Evolutionary conservation across 139 green algal genomes (phyloP), one percentile per base, ranked within the genome.

Genomic region (Tetraselmis striata): DNA sequence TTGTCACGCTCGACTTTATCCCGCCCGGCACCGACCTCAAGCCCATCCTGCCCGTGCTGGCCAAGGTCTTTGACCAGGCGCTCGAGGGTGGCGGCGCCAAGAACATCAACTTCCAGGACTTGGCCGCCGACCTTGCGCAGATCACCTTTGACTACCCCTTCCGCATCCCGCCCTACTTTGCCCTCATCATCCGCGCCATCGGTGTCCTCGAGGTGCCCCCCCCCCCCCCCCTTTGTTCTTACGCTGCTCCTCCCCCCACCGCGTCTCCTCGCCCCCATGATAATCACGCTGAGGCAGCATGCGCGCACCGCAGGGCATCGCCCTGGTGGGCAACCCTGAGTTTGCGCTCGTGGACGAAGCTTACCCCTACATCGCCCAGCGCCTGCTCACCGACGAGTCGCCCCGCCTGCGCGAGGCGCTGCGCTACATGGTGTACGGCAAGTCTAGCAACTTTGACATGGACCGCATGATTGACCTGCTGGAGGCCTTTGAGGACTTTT

Each of bases 121-220:
- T 99, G 31, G 95, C 96, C 0, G 96, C 96, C 22, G 96, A 99
- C 86, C 90, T 99, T 84, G 96, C 96, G 28, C 92, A 98, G 87
- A 98, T 99, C 88, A 99, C 97, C 0, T 99, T 98, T 79, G 94
- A 98, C 84, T 99, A 97, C 85, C 97, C 97, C 29, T 98, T 98
- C 90, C 78, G 28, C 28, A 75, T 59, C 59, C 75, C 75, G 2
- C 81, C 75, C 74, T 94, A 93, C 89, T 98, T 98, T 90, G 94
- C 94, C 24, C 90, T 97, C 59, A 97, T 97, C 88, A 98, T 98
- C 87, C 88, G 84, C 45, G 90, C 91, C 26, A 94, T 95, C 76
- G 90, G 91, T 32, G 94, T 98, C 59, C 89, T 98, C 76, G 95
- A 98, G 82, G 92, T 93, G 22, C 90, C 88, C n/a, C n/a, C 58